A percentile compares a stretch with the other conserved stretches of the same genome.
Conservation (phyloP, 805 yeast species). For the Candida koratica region DNA sequence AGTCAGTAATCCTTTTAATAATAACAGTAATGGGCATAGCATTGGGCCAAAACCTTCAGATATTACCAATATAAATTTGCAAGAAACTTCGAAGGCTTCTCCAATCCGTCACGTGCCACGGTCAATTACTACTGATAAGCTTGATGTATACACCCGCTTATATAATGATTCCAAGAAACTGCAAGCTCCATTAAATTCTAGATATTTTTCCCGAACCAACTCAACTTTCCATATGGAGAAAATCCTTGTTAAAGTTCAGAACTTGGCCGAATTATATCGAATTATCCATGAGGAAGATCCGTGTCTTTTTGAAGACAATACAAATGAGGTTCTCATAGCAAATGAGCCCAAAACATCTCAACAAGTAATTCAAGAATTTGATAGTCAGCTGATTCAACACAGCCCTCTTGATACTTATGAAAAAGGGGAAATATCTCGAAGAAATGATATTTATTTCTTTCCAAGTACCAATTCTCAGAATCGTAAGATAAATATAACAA, state of each 20-base stretch:
- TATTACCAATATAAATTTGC: conserved; percentile 21
- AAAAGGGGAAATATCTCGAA: conserved; percentile 54
- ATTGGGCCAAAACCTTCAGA: conserved; percentile 16
- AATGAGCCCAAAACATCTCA: conserved; percentile 9
- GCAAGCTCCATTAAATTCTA: background rate
- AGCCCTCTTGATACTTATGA: conserved; percentile 48
- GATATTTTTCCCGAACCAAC: background rate
- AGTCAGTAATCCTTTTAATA: conserved; percentile 15
- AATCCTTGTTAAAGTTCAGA: background rate
- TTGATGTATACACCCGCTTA: conserved; percentile 15
- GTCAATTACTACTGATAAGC: conserved; percentile 1
- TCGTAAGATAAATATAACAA: conserved; percentile 32
- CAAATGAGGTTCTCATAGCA: conserved; percentile 5
- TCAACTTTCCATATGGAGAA: conserved; percentile 5
- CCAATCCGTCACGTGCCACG: conserved; percentile 11
- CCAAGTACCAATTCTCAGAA: conserved; percentile 29
- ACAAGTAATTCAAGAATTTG: conserved; percentile 1
- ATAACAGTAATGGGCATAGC: conserved; percentile 3
- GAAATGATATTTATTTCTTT: conserved; percentile 46
- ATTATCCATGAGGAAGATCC: conserved; percentile 26
- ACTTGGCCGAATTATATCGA: conserved; percentile 16
- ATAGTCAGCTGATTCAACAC: background rate
- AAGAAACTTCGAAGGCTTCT: conserved; percentile 4
- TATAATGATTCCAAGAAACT: conserved; percentile 11
- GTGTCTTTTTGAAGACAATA: conserved; percentile 19